Conservation (phyloP, 2,329 filamentous ascomycete species). For the Ascocoryne sarcoides region DNA sequence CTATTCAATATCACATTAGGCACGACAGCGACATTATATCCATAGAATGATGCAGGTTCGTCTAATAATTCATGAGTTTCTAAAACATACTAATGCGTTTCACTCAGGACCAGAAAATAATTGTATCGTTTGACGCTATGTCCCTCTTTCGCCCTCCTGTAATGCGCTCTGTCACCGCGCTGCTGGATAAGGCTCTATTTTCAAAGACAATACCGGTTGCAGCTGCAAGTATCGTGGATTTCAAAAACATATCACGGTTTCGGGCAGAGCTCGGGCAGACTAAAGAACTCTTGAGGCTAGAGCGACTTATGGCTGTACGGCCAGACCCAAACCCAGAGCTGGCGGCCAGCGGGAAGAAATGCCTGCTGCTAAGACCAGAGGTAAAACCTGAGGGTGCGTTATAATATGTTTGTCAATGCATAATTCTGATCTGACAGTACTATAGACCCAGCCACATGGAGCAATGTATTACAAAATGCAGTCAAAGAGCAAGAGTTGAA, state of each 20-base stretch:
- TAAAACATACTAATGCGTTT: too few relatives aligned
- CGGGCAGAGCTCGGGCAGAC: conserved; percentile 57
- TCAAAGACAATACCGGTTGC: conserved; percentile 65
- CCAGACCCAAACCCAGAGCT: conserved; percentile 50
- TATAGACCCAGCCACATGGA: conserved; percentile 68
- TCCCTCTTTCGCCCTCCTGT: conserved; percentile 67
- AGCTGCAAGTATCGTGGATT: conserved; percentile 69
- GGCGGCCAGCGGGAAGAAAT: conserved; percentile 49
- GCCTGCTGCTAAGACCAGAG: conserved; percentile 48
- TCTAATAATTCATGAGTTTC: too few relatives aligned
- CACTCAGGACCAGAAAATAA: too few relatives aligned
- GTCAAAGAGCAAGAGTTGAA: conserved; percentile 59
- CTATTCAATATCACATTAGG: too few relatives aligned
- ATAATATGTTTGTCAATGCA: background rate
- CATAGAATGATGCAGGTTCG: too few relatives aligned
- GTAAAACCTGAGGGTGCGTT: conserved; percentile 42
- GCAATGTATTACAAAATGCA: conserved; percentile 57
- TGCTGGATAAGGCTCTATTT: conserved; percentile 79
- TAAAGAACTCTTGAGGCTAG: conserved; percentile 55
- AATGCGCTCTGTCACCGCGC: conserved; percentile 63
- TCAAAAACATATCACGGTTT: conserved; percentile 64
- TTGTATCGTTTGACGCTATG: conserved; percentile 35
- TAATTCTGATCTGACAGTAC: too few relatives aligned
- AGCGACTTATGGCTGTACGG: conserved; percentile 54
- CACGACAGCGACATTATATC: too few relatives aligned